These are phyloP conservation scores for Jaapia argillacea DNA, from an alignment of 768 basidiomycete genomes.

Conservation along the genomic window DNA sequence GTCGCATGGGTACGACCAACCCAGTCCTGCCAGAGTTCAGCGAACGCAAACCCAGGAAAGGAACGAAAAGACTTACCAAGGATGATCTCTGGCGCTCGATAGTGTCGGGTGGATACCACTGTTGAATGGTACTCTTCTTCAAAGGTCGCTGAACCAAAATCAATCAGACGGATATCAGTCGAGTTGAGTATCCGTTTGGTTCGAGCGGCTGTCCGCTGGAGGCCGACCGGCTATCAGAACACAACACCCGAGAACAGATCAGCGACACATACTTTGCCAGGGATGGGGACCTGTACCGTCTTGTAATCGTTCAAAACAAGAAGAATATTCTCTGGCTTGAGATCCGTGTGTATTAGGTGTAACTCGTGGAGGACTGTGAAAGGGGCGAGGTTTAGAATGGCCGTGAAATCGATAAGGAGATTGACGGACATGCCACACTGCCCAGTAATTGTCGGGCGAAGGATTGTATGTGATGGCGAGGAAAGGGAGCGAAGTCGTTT, in stretches of 20 bases:
- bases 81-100: slow-evolving; percentile 98
- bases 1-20: slow-evolving; percentile 98
- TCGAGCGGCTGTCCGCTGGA: slow-evolving; percentile 55
- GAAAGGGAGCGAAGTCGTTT: slow-evolving; percentile 94
- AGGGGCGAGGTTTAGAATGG: slow-evolving; percentile 7
- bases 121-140: slow-evolving; percentile 97
- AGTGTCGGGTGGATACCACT: slow-evolving; percentile 96
- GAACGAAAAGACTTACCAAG: slow-evolving; percentile 51
- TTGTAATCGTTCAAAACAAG: slow-evolving; percentile 80
- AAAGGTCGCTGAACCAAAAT: slow-evolving; percentile 98
- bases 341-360: slow-evolving; percentile 91
- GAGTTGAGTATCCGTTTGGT: slow-evolving; percentile 72
- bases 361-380: slow-evolving; percentile 79
- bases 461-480: slow-evolving; percentile 90
- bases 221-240: neutral
- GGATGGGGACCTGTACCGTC: slow-evolving; percentile 44
- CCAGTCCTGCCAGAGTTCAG: slow-evolving; percentile 52
- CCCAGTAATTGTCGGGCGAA: slow-evolving; percentile 89
- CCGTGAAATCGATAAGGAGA: slow-evolving; percentile 10
- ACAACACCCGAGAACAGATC: neutral
- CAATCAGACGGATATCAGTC: slow-evolving; percentile 92
- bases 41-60: slow-evolving; percentile 1
- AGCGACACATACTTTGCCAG: slow-evolving; percentile 46
- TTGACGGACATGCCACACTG: slow-evolving; percentile 83
- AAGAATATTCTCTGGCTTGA: slow-evolving; percentile 98